Conservation (phyloP, 371 early-diverging fungal species). For the Mortierella polycephala region DNA sequence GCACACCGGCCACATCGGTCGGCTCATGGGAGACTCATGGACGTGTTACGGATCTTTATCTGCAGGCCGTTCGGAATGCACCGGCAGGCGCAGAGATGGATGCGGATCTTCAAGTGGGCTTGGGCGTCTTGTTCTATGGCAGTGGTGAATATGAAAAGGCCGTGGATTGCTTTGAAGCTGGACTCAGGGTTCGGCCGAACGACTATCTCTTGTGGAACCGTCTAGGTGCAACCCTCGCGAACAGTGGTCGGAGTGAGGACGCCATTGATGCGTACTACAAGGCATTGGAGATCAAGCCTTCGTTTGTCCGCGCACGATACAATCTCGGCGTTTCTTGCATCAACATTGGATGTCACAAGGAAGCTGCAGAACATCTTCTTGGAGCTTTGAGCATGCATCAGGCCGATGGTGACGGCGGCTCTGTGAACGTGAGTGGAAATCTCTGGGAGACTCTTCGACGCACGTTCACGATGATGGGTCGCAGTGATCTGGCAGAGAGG, state of each 20-base stretch:
- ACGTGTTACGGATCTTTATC: constrained; percentile 78
- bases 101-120: constrained; percentile 92
- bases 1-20: constrained; percentile 17
- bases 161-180: constrained; percentile 96
- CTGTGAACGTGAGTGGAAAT: constrained; percentile 71
- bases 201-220: constrained; percentile 97
- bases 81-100: constrained; percentile 81
- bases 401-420: constrained; percentile 54
- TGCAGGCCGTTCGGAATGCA: constrained; percentile 80
- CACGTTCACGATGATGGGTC: constrained; percentile 73
- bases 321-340: constrained; percentile 94
- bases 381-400: constrained; percentile 85
- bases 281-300: constrained; percentile 94
- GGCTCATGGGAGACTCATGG: constrained; percentile 69
- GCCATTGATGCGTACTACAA: constrained; percentile 94
- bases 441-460: constrained; percentile 74
- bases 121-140: constrained; percentile 94
- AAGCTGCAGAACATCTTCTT: constrained; percentile 94
- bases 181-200: constrained; percentile 83
- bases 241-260: constrained; percentile 75
- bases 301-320: constrained; percentile 97
- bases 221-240: constrained; percentile 96
- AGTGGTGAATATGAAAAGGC: constrained; percentile 93
- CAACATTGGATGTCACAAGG: constrained; percentile 87
- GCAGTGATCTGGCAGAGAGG: constrained; percentile 59